These are phyloP conservation scores for Pseudoperonospora humuli DNA, from an alignment of 352 stramenopile genomes.

Conservation along the genomic window DNA sequence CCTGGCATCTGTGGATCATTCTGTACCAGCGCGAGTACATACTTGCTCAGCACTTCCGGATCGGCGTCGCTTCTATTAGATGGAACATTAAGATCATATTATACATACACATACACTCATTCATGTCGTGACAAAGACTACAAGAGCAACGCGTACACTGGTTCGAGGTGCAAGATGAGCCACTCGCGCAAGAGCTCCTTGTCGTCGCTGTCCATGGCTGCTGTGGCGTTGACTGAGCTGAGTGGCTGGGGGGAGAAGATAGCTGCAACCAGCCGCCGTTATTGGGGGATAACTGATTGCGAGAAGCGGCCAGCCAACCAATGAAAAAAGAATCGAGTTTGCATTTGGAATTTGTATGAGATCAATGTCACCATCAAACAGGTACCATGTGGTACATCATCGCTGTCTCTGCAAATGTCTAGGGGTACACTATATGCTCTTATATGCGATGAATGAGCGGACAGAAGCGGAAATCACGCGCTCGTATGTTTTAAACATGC, in stretches of 20 bases:
- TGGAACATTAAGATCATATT: neutral
- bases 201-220: constrained; percentile 62
- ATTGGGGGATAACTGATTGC: constrained; percentile 15
- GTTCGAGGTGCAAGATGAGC: constrained; percentile 78
- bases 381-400: too few species aligned
- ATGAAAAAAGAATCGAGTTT: constrained; percentile 10
- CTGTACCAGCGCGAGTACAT: constrained; percentile 79
- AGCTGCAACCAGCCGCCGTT: neutral
- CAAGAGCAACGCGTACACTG: constrained; percentile 46
- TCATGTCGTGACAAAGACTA: too few species aligned
- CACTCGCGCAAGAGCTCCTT: constrained; percentile 82
- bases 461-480: too few species aligned
- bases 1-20: constrained; percentile 69
- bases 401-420: too few species aligned
- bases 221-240: neutral
- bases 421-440: too few species aligned
- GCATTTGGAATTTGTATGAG: constrained; percentile 10
- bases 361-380: neutral
- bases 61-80: constrained; percentile 69
- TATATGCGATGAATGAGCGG: too few species aligned
- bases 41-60: constrained; percentile 82
- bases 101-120: too few species aligned
- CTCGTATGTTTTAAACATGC: too few species aligned
- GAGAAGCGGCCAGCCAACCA: constrained; percentile 21
- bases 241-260: constrained; percentile 2